Evolutionary conservation across 805 yeast species (phyloP), one percentile per base, ranked within the genome.

Genomic region (Hanseniaspora hatyaiensis): DNA sequence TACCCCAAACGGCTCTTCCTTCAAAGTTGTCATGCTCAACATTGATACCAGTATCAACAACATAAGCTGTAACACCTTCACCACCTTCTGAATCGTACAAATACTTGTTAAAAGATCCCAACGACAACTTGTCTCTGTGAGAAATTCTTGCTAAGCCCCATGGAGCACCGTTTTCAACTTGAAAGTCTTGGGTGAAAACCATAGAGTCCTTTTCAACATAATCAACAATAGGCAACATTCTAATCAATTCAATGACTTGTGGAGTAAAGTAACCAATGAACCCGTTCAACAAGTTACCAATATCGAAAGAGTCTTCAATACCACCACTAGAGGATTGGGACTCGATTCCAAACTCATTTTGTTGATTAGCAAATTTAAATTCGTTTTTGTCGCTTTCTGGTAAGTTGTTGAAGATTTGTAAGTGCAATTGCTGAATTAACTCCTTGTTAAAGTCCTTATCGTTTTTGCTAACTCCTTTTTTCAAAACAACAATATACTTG

Each of bases 121-220:
- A 70, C 53, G 77, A 75, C 59, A 81, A 70, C 15, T 79, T 71
- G 50, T 78, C 75, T 65, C 88, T 75, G 67, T 86, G 95, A 22
- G 95, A 82, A 52, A 87, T 77, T 71, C 96, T 77, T 22, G 94
- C 83, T 53, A 87, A 73, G 57, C 96, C 96, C 96, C 96, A 87
- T 40, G 95, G 94, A 24, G 95, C 88, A 52, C 87, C 87, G 54
- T 74, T 73, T 68, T 86, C 92, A 51, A 75, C 72, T 52, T 77
- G 74, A 45, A 78, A 72, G 55, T 77, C 80, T 45, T 67, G 68
- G 24, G 86, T 76, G 52, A 70, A 66, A 47, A 85, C 95, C 52
- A 70, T 64, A 1, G 88, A 79, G 60, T 85, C 95, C 57, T 69
- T 65, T 68, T 85, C 95, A 51, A 85, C 80, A 60, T 74, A 77